A percentile compares a stretch with the other conserved stretches of the same genome.
Conservation (phyloP, 805 yeast species). For the Lachancea nothofagi region DNA sequence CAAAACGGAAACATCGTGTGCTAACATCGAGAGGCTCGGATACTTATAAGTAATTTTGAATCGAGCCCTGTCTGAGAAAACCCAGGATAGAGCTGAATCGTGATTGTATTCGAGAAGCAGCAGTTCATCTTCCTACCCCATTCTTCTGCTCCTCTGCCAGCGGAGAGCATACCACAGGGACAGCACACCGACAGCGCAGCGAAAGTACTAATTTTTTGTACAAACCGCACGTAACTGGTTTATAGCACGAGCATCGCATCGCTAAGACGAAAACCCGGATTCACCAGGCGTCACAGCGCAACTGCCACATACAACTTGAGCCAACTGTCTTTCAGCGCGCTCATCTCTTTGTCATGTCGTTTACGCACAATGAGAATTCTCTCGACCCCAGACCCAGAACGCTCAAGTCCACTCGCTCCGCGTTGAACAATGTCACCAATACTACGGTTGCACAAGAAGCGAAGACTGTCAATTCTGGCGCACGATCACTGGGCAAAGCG, state of each 20-base stretch:
- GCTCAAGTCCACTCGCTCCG: slow-evolving; percentile 22
- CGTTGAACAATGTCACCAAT: slow-evolving; percentile 34
- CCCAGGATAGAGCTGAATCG: no score
- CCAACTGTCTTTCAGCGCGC: not conserved
- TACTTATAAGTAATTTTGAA: slow-evolving; percentile 7
- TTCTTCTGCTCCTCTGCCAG: no score
- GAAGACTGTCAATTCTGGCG: slow-evolving; percentile 14
- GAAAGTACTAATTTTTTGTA: not conserved
- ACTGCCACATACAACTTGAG: not conserved
- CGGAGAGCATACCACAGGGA: no score
- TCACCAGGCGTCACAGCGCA: not conserved
- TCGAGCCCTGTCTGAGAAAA: no score
- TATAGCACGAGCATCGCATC: no score
- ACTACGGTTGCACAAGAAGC: slow-evolving; percentile 26
- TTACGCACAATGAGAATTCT: slow-evolving; percentile 15
- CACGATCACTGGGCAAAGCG: slow-evolving; percentile 13
- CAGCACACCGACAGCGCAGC: no score
- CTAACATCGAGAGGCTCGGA: not conserved
- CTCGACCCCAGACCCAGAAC: slow-evolving; percentile 20
- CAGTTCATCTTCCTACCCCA: not conserved
- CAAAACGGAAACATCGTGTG: slow-evolving; percentile 10
- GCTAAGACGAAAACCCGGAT: no score
- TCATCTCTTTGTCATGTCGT: slow-evolving; percentile 6
- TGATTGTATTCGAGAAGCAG: slow-evolving; percentile 1
- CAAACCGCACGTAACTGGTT: no score